Evolutionary conservation across 2,329 filamentous ascomycete genomes (phyloP).

Genomic region (Rutstroemia sp.): DNA sequence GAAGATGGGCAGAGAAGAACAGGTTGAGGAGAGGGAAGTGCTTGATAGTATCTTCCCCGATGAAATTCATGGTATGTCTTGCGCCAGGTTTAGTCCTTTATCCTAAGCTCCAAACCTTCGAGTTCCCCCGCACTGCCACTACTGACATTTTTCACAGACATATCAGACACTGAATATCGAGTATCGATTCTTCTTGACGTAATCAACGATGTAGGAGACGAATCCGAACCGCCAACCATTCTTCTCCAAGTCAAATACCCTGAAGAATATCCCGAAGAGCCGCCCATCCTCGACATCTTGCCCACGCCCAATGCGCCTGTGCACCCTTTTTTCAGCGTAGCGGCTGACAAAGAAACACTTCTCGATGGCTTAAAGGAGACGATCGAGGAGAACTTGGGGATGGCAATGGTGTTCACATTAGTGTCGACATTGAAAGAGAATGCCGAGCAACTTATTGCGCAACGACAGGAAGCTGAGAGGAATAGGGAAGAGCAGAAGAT

Average conservation of each 20-base stretch:
- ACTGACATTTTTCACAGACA: constrained; percentile 48
- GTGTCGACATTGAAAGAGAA: constrained; percentile 81
- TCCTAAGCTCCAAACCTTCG: constrained; percentile 2
- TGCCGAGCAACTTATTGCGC: constrained; percentile 76
- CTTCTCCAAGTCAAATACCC: constrained; percentile 83
- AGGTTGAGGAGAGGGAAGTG: constrained; percentile 92
- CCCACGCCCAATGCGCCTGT: constrained; percentile 61
- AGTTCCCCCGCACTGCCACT: neutral
- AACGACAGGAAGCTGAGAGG: constrained; percentile 59
- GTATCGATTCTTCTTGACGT: constrained; percentile 82
- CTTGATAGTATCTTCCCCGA: constrained; percentile 98
- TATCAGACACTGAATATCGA: constrained; percentile 83
- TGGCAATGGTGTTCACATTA: constrained; percentile 95
- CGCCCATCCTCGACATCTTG: constrained; percentile 74
- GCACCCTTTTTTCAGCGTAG: constrained; percentile 69
- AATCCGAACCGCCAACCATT: constrained; percentile 60
- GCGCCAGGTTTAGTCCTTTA: neutral
- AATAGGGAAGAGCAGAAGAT: constrained; percentile 48
- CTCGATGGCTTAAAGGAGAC: constrained; percentile 64
- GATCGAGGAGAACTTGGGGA: constrained; percentile 88
- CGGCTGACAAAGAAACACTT: constrained; percentile 69
- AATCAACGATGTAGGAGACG: constrained; percentile 54
- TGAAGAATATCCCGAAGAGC: constrained; percentile 81
- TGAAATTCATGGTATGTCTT: constrained; percentile 73
- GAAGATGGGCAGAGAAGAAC: constrained; percentile 71